These are phyloP conservation scores for Cladorrhinum sp. DNA, from an alignment of 2,329 filamentous ascomycete species.

Conservation along the genomic window DNA sequence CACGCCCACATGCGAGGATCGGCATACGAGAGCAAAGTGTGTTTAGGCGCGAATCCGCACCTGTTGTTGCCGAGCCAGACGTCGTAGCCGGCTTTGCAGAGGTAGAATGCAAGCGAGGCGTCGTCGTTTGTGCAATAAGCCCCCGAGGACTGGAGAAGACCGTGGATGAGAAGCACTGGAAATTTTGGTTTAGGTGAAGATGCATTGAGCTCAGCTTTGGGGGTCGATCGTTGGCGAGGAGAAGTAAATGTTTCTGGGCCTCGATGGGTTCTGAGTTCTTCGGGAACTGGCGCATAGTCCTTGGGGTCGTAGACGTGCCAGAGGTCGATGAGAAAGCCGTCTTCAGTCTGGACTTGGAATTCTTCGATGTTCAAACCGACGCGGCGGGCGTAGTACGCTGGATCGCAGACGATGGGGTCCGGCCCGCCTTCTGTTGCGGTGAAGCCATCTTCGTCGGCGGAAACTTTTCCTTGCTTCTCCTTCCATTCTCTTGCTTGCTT, in stretches of 20 bases:
- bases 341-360: constrained; percentile 85
- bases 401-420: constrained; percentile 75
- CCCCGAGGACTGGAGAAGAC: constrained; percentile 81
- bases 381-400: constrained; percentile 80
- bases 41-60: constrained; percentile 78
- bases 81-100: constrained; percentile 89
- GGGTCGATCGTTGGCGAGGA: constrained; percentile 28
- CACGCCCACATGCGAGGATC: constrained; percentile 96
- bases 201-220: constrained; percentile 45
- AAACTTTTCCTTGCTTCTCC: constrained; percentile 41
- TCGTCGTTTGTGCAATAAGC: constrained; percentile 91
- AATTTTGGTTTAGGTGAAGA: constrained; percentile 58
- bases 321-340: constrained; percentile 84
- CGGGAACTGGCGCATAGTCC: constrained; percentile 57
- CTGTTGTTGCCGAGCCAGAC: constrained; percentile 95
- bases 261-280: constrained; percentile 49
- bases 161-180: constrained; percentile 83
- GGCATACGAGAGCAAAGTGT: constrained; percentile 64
- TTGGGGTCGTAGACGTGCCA: constrained; percentile 88
- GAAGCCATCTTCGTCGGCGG: constrained; percentile 53
- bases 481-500: constrained; percentile 64
- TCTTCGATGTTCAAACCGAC: constrained; percentile 84
- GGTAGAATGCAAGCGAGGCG: constrained; percentile 83
- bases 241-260: constrained; percentile 61
- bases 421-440: constrained; percentile 74